A percentile compares a stretch with the other conserved stretches of the same genome.
These are phyloP conservation scores for Scheffersomyces titani DNA, from an alignment of 1,139 yeast genomes.

Conservation along the genomic window DNA sequence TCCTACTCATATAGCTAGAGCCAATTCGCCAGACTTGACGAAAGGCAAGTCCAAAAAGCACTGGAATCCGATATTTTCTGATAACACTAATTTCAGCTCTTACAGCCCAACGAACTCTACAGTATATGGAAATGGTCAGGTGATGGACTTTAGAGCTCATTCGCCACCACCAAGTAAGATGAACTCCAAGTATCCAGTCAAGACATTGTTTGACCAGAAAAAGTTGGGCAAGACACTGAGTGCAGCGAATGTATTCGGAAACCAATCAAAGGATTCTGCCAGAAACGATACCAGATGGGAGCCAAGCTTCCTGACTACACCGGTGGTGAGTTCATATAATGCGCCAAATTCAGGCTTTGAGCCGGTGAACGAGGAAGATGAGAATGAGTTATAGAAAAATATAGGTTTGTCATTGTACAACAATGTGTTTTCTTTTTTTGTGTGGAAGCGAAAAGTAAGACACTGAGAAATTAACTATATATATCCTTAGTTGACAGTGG, in stretches of 20 bases:
- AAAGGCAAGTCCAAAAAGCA: conserved; percentile 13
- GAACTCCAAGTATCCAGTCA: conserved; percentile 13
- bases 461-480: not conserved
- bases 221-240: not conserved
- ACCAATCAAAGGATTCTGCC: not conserved
- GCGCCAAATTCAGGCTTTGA: conserved; percentile 10
- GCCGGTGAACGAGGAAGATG: conserved; percentile 31
- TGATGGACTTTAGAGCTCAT: conserved; percentile 21
- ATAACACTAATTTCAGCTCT: not conserved
- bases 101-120: not conserved
- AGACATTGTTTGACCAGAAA: conserved; percentile 9
- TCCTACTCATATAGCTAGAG: conserved; percentile 15
- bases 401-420: not conserved
- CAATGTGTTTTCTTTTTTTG: not conserved
- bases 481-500: not conserved
- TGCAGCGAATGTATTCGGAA: not conserved
- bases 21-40: conserved; percentile 21
- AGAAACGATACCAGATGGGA: not conserved
- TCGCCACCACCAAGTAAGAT: conserved; percentile 35
- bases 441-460: not conserved
- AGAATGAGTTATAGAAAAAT: conserved; percentile 16
- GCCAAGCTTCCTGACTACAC: not conserved
- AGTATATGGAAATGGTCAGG: not conserved
- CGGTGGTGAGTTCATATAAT: not conserved
- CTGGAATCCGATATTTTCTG: conserved; percentile 10